Evolutionary conservation across 23 red algal genomes (phyloP), one percentile per base, ranked within the genome.

Genomic region (Chondrus crispus): DNA sequence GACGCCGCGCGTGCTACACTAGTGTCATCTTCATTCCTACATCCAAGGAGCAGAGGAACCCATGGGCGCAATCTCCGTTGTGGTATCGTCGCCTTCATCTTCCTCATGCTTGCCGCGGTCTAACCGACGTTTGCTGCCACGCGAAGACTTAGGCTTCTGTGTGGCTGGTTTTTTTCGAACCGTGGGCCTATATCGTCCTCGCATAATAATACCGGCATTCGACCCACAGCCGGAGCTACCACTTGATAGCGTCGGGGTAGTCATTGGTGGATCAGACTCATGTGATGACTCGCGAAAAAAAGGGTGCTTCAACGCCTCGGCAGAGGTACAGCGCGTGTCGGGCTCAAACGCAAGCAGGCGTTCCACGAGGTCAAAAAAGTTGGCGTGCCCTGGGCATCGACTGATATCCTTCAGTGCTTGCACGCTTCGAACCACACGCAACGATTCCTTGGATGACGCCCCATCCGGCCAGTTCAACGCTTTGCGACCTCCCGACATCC

Each of bases 271-370:
- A 32, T 66, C 60, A 6, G 60, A 66, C 60, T 66, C 60, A 32
- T n/a, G 26, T 8, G 60, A 9, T 9, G 26, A 32, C 35, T 82
- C 51, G n/a, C 72, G 70, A 60, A 90, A 91, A 81, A 96, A 96
- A 46, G 85, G 94, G 84, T 96, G 94, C 48, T 48, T 28, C 18
- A 96, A 57, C 5, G 94, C 94, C 44, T 92, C 94, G 18, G 81
- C 81, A 7, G 94, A 81, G 2, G 88, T 96, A 70, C 89, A 91
- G 40, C 94, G 81, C 33, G 73, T 82, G 29, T 60, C 88, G 14
- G 94, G 94, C 44, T 92, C 94, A 78, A 85, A 96, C 28, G 81
- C 43, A 48, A 96, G 77, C 79, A 96, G 75, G 19, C 82, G 51
- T 33, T 68, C 43, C 20, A 96, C 87, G 46, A 96, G 87, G 60